Evolutionary conservation across 1,284 basidiomycete genomes (phyloP).

Genomic region (Clitocybe nebularis): DNA sequence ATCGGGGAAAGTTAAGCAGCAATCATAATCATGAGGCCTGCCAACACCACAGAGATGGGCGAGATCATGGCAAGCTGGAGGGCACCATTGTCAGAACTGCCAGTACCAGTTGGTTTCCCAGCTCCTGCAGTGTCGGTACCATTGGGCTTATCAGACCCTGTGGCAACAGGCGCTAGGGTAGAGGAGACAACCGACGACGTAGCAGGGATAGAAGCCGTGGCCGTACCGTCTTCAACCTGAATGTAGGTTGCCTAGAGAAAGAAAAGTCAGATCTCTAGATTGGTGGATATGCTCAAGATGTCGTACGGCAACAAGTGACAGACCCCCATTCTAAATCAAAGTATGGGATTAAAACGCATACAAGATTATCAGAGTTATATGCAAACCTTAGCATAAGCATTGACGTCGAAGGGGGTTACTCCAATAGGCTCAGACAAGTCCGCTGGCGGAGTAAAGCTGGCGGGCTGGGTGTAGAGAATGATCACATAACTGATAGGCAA

Average conservation of each 20-base stretch:
- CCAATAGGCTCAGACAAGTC: slow-evolving; percentile 47
- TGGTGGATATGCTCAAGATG: no score
- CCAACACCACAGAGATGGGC: slow-evolving; percentile 7
- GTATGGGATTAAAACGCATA: no score
- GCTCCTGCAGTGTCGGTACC: slow-evolving; percentile 12
- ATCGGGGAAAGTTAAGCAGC: not conserved
- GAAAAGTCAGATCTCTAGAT: no score
- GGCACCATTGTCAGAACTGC: slow-evolving; percentile 9
- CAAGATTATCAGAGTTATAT: slow-evolving; percentile 4
- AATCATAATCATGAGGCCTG: slow-evolving; percentile 2
- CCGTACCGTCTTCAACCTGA: slow-evolving; percentile 66
- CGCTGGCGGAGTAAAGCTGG: slow-evolving; percentile 56
- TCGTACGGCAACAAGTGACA: slow-evolving; percentile 55
- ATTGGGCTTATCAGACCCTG: slow-evolving; percentile 15
- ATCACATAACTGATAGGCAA: slow-evolving; percentile 54
- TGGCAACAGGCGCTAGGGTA: slow-evolving; percentile 43
- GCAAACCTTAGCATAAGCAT: slow-evolving; percentile 46
- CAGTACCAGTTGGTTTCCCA: slow-evolving; percentile 5
- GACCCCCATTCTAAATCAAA: no score
- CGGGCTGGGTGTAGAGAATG: slow-evolving; percentile 60
- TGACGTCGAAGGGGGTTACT: slow-evolving; percentile 50
- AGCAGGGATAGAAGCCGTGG: slow-evolving; percentile 46
- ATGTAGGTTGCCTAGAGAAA: slow-evolving; percentile 71
- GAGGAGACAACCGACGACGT: slow-evolving; percentile 64
- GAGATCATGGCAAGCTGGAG: slow-evolving; percentile 3